Conservation (phyloP, 2,329 filamentous ascomycete species). For the Aspergillus quadricinctus region DNA sequence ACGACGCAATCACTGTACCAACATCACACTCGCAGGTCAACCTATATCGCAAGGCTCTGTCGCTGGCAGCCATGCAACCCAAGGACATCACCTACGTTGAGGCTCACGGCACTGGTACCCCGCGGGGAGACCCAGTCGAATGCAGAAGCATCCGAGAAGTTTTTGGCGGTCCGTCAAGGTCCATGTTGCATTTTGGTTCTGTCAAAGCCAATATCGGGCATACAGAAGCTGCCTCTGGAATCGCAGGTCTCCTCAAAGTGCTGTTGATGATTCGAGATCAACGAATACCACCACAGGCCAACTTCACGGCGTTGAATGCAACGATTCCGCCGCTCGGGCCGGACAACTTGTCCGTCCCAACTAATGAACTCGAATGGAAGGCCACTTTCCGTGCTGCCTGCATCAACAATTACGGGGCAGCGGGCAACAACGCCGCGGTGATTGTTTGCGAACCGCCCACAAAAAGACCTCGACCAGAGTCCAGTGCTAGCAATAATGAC, state of each 20-base stretch:
- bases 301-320: background rate
- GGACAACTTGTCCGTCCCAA: background rate
- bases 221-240: constrained; percentile 22
- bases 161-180: background rate
- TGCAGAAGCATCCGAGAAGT: background rate
- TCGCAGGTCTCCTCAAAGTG: constrained; percentile 18
- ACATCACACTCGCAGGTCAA: background rate
- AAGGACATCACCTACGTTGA: constrained; percentile 1
- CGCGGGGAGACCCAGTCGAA: constrained; percentile 6
- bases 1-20: constrained; percentile 1
- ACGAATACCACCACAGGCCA: constrained; percentile 5
- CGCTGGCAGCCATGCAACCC: background rate
- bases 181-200: constrained; percentile 10
- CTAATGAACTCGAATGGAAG: background rate
- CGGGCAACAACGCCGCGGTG: constrained; percentile 5
- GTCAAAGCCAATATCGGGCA: constrained; percentile 29
- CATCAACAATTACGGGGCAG: constrained; percentile 8
- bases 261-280: constrained; percentile 13
- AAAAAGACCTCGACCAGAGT: background rate
- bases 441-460: background rate
- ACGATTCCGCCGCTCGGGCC: background rate
- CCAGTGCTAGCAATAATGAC: background rate
- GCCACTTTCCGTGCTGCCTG: background rate
- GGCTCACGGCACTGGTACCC: constrained; percentile 7
- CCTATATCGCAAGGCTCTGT: background rate